Percentiles rank a stretch among this genome's conserved stretches.
phyloP scores from a whole-genome alignment of 2,329 filamentous ascomycete species.

The Lasiodiplodia gonubiensis region DNA sequence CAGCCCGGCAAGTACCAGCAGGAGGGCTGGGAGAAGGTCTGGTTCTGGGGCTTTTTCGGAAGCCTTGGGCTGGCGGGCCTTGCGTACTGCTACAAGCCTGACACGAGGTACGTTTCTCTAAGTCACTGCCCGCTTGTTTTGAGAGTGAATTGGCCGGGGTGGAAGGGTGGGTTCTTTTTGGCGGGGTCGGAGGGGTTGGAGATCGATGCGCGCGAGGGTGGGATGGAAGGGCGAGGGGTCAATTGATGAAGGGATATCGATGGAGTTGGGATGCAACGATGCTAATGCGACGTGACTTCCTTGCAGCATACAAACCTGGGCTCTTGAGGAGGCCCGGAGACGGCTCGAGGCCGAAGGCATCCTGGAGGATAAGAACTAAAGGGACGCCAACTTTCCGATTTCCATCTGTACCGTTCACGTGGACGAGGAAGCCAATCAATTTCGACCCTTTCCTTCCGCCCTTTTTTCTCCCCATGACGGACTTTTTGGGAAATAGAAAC shows the following conservation, averaged over 20 bases:
- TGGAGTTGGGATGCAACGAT: background rate
- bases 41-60: constrained; percentile 84
- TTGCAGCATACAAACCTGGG: constrained; percentile 96
- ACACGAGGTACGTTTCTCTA: constrained; percentile 82
- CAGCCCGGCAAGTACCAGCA: constrained; percentile 93
- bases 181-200: constrained; percentile 20
- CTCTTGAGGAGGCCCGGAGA: constrained; percentile 92
- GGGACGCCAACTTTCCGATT: background rate
- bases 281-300: background rate
- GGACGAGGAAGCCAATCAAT: background rate
- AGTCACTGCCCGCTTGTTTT: background rate
- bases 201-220: background rate
- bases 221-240: background rate
- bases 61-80: constrained; percentile 74
- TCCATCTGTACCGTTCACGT: constrained; percentile 3
- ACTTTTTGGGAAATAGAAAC: background rate
- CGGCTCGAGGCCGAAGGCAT: constrained; percentile 96
- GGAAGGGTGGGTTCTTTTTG: background rate
- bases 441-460: background rate
- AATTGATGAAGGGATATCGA: background rate
- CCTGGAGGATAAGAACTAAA: constrained; percentile 66
- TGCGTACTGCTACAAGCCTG: constrained; percentile 94
- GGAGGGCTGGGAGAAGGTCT: constrained; percentile 93
- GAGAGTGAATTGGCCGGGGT: background rate
- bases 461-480: background rate